These are phyloP conservation scores for Erysiphe pisi DNA, from an alignment of 2,329 filamentous ascomycete species.

Conservation along the genomic window DNA sequence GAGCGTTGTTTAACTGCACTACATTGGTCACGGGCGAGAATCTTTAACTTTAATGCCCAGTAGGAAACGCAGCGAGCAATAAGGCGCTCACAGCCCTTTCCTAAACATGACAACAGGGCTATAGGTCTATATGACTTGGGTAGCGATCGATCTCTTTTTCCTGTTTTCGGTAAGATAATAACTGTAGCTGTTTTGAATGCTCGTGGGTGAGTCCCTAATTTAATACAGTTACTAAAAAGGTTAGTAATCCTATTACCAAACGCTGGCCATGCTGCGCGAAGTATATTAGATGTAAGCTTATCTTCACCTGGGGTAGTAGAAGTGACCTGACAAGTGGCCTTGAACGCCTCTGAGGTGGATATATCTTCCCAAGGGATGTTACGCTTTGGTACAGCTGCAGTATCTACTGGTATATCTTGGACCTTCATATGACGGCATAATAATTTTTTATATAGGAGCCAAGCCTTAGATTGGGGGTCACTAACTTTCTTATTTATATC, in stretches of 20 bases:
- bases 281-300: background rate
- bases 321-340: background rate
- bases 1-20: background rate
- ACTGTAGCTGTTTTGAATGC: background rate
- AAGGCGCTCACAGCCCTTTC: background rate
- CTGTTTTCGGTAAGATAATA: background rate
- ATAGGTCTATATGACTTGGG: background rate
- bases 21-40: background rate
- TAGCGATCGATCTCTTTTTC: background rate
- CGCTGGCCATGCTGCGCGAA: background rate
- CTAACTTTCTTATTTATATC: background rate
- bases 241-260: background rate
- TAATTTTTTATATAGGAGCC: background rate
- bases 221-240: background rate
- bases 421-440: background rate
- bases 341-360: too few relatives aligned
- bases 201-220: background rate
- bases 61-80: background rate
- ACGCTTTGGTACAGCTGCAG: too few relatives aligned
- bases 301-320: background rate
- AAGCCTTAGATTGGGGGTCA: background rate
- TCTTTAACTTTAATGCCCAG: background rate
- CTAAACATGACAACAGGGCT: background rate
- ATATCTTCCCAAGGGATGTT: too few relatives aligned
- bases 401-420: too few relatives aligned